phyloP scores from a whole-genome alignment of 371 early-diverging fungal genomes.

The Chytridium lagenaria region DNA sequence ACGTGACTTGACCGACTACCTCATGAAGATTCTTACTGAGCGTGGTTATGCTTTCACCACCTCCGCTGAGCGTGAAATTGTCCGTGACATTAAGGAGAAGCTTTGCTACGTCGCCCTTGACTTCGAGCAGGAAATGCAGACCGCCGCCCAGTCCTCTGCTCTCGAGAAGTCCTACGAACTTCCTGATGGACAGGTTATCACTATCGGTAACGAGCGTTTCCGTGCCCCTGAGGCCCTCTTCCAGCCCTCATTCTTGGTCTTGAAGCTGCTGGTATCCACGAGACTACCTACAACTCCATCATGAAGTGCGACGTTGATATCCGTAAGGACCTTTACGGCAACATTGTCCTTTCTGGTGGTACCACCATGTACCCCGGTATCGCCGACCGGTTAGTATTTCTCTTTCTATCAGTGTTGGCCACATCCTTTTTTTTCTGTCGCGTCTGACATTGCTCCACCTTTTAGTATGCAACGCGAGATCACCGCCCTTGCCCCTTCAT shows the following conservation, averaged over 20 bases:
- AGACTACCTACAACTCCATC: slow-evolving; percentile 64
- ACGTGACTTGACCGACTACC: slow-evolving; percentile 63
- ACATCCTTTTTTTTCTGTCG: slow-evolving; percentile 43
- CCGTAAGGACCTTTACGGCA: slow-evolving; percentile 63
- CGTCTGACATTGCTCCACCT: slow-evolving; percentile 48
- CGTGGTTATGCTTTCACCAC: slow-evolving; percentile 65
- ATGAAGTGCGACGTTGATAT: slow-evolving; percentile 71
- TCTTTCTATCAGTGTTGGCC: slow-evolving; percentile 6
- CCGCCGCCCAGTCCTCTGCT: slow-evolving; percentile 47
- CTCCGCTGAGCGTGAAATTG: slow-evolving; percentile 69
- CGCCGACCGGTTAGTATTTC: slow-evolving; percentile 31
- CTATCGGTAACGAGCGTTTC: slow-evolving; percentile 66
- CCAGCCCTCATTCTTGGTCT: slow-evolving; percentile 93
- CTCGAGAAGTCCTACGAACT: slow-evolving; percentile 62
- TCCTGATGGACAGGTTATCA: slow-evolving; percentile 65
- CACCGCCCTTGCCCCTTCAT: slow-evolving; percentile 56
- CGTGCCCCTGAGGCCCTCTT: slow-evolving; percentile 93
- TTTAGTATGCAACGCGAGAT: slow-evolving; percentile 48
- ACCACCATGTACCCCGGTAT: slow-evolving; percentile 59
- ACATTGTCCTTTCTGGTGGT: slow-evolving; percentile 69
- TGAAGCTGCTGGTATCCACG: slow-evolving; percentile 74
- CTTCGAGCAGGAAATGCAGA: slow-evolving; percentile 60
- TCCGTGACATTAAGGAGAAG: slow-evolving; percentile 69
- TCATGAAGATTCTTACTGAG: slow-evolving; percentile 61
- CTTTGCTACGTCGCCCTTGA: slow-evolving; percentile 67